These are phyloP conservation scores for Solanum hybrid DNA, from an alignment of 305 asterid genomes.

Conservation along the genomic window DNA sequence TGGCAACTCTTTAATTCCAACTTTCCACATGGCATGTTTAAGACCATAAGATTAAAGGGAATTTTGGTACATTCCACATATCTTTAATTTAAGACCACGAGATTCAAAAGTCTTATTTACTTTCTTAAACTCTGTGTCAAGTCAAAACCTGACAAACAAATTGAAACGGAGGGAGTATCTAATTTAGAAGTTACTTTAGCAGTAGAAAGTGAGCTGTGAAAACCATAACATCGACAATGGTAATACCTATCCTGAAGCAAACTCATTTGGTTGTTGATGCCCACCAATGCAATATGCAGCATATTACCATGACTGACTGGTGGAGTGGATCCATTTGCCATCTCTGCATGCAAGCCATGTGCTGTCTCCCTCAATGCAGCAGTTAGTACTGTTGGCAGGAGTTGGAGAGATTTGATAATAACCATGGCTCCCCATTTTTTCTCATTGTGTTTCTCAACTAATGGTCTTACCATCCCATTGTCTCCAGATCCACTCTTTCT, in stretches of 20 bases:
- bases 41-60: neutral
- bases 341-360: constrained; percentile 32
- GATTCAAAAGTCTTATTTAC: neutral
- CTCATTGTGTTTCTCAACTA: constrained; percentile 43
- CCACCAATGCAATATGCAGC: constrained; percentile 96
- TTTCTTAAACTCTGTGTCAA: neutral
- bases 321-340: constrained; percentile 24
- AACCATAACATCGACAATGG: constrained; percentile 2
- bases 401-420: constrained; percentile 80
- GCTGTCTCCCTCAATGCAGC: constrained; percentile 84
- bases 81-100: neutral
- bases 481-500: constrained; percentile 34
- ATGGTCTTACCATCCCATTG: constrained; percentile 21
- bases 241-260: constrained; percentile 88
- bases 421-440: constrained; percentile 98
- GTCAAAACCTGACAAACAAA: neutral
- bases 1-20: neutral
- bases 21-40: neutral
- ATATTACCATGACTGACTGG: constrained; percentile 53
- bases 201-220: neutral
- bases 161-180: neutral
- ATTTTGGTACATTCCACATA: neutral
- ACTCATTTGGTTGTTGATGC: constrained; percentile 94
- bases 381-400: constrained; percentile 69
- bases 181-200: neutral